Percentiles rank a stretch among this genome's conserved stretches.
Evolutionary conservation across 2,329 filamentous ascomycete genomes (phyloP).

Genomic region (Aquanectria penicillioides): DNA sequence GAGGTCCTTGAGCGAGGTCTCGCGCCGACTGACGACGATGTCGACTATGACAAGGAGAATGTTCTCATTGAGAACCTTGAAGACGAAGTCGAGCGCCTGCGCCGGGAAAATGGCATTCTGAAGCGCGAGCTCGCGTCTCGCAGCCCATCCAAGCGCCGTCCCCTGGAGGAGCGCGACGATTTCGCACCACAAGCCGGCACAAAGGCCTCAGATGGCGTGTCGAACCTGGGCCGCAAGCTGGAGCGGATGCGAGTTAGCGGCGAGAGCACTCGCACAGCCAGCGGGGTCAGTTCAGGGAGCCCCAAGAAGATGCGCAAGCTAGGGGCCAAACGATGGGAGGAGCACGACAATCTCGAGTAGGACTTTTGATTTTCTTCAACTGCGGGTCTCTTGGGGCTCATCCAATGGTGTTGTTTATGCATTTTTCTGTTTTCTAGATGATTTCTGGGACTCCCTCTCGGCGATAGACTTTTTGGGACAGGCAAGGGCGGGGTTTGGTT

Average conservation of each 20-base stretch:
- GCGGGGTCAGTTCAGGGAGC: constrained; percentile 50
- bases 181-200: constrained; percentile 36
- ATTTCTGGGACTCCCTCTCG: neutral
- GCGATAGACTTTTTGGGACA: constrained; percentile 30
- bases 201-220: constrained; percentile 41
- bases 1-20: constrained; percentile 68
- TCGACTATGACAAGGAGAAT: constrained; percentile 68
- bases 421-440: constrained; percentile 10
- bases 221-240: constrained; percentile 57
- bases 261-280: constrained; percentile 41
- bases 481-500: constrained; percentile 21
- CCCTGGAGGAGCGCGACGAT: constrained; percentile 65
- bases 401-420: too few relatives aligned
- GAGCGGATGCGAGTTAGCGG: constrained; percentile 61
- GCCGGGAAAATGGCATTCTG: constrained; percentile 70
- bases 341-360: constrained; percentile 50
- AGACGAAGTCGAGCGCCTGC: constrained; percentile 75
- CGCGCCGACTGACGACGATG: constrained; percentile 51
- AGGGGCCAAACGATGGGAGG: constrained; percentile 60
- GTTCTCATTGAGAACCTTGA: constrained; percentile 71
- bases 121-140: constrained; percentile 72
- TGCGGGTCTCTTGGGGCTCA: too few relatives aligned
- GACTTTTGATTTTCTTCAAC: constrained; percentile 24
- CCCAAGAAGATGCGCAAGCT: constrained; percentile 66
- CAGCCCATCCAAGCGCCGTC: constrained; percentile 70